Evolutionary conservation across 2,329 filamentous ascomycete genomes (phyloP).

Genomic region (Phaeomoniella chlamydospora): DNA sequence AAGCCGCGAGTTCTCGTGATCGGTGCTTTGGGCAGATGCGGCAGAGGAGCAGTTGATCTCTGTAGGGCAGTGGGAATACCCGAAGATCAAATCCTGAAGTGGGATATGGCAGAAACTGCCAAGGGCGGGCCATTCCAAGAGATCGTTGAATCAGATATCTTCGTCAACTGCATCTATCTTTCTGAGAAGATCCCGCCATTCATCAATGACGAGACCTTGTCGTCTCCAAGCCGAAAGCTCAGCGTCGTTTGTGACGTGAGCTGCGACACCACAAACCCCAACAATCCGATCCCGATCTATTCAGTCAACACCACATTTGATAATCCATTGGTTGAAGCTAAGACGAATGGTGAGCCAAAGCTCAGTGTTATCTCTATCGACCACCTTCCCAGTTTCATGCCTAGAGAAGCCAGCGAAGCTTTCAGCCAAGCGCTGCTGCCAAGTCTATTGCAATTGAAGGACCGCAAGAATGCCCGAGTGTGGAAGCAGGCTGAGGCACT

Average conservation of each 20-base stretch:
- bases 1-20: conserved; percentile 69
- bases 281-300: conserved; percentile 57
- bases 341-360: conserved; percentile 42
- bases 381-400: conserved; percentile 69
- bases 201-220: conserved; percentile 55
- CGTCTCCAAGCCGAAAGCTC: conserved; percentile 54
- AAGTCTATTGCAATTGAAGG: conserved; percentile 61
- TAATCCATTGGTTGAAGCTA: conserved; percentile 69
- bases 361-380: conserved; percentile 79
- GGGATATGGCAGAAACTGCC: conserved; percentile 70
- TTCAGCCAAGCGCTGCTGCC: conserved; percentile 70
- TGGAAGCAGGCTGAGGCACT: conserved; percentile 76
- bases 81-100: conserved; percentile 52
- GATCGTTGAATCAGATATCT: conserved; percentile 60
- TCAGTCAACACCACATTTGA: conserved; percentile 72
- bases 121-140: conserved; percentile 65
- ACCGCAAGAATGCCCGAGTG: conserved; percentile 55
- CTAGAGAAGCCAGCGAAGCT: conserved; percentile 73
- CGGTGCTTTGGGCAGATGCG: conserved; percentile 61
- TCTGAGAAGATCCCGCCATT: conserved; percentile 67
- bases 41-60: conserved; percentile 69
- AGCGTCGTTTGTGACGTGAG: conserved; percentile 66
- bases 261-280: conserved; percentile 27
- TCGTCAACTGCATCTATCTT: conserved; percentile 85
- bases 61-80: conserved; percentile 61